A percentile compares a stretch with the other conserved stretches of the same genome.
These are phyloP conservation scores for Sporisorium reilianum DNA, from an alignment of 1,284 basidiomycete genomes.

Conservation along the genomic window DNA sequence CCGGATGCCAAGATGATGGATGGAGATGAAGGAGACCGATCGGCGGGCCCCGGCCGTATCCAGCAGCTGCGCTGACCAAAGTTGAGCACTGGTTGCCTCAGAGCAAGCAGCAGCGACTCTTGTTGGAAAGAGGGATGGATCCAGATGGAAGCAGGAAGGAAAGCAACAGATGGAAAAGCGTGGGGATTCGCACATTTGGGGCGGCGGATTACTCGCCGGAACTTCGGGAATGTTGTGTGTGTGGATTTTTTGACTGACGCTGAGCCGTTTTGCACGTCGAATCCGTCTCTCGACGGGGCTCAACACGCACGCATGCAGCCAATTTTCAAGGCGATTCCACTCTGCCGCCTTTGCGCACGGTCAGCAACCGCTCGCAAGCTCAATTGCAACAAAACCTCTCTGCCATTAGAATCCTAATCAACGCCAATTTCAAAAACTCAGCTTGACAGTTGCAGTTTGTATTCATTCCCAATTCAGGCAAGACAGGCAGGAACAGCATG, in stretches of 20 bases:
- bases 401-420: background rate
- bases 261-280: background rate
- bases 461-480: slow-evolving; percentile 1
- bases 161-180: background rate
- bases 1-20: background rate
- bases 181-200: background rate
- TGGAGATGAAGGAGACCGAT: background rate
- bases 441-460: background rate
- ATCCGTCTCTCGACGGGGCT: no score
- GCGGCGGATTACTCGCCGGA: background rate
- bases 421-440: background rate
- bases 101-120: background rate
- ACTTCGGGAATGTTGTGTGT: background rate
- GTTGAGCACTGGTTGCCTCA: no score
- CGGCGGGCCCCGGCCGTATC: background rate
- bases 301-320: no score
- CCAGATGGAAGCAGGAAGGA: background rate
- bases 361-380: no score
- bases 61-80: background rate
- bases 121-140: background rate
- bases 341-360: no score
- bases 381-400: no score
- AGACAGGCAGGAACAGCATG: background rate
- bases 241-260: background rate
- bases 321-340: no score